Base-by-base conservation (phyloP, 495 filamentous ascomycete genomes). In the Filosporella fistucella region DNA sequence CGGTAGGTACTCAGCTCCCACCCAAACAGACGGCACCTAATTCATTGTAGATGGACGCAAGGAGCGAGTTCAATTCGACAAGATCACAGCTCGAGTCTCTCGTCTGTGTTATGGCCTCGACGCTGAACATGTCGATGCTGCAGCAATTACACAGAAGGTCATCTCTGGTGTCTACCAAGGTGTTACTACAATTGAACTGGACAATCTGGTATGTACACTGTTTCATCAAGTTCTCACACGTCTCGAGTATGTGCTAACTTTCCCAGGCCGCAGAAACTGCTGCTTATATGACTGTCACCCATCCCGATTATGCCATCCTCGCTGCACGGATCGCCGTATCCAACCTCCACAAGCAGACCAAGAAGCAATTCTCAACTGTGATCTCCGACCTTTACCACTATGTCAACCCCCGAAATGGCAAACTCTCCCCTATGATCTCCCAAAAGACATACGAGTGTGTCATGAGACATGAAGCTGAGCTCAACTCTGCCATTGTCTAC, bases 31-130 rank as follows among this genome's bases (percentile, higher is more conserved):
- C 20, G 12, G 6, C 11, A 32, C 20, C 57, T 69, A 30, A 72
- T 61, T 39, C 49, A 20, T 21, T 33, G 4, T 41, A 97, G 91
- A 98, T 77, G 93, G 93, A 70, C 91, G 93, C 75, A 96, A 97
- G 76, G 93, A 98, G 80, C 93, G 93, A 67, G 93, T 98, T 47
- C 93, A 98, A 67, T 98, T 98, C 75, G 93, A 98, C 75, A 98
- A 98, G 72, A 98, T 98, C 78, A 97, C 93, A 51, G 93, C 93
- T 54, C 89, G 93, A 68, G 93, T 98, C 34, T 98, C 93, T 22
- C 78, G 93, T 43, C 80, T 98, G 43, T 98, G 93, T 76, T 98
- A 98, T 66, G 91, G 93, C 47, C 82, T 98, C 46, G 94, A 98
- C 65, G 76, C 84, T 34, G 93, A 96, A 49, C 93, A 98, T 74